Conservation (phyloP, 768 basidiomycete genomes). For the Kwoniella mangroviensis region DNA sequence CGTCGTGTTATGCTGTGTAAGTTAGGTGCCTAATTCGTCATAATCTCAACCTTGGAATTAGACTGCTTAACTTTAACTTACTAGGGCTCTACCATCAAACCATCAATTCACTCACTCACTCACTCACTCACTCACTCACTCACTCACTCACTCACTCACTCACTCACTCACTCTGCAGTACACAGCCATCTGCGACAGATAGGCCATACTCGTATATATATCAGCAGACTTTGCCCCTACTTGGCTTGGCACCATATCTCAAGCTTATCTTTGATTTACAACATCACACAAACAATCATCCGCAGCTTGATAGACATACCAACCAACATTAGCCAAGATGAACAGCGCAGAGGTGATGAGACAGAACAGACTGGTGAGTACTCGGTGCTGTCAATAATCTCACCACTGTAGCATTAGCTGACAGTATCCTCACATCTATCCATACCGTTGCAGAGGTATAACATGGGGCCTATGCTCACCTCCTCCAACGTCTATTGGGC, state of each 20-base stretch:
- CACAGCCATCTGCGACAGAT: not conserved
- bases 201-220: not conserved
- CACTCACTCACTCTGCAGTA: not conserved
- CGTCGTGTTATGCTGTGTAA: not conserved
- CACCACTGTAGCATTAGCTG: too few species aligned
- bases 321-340: not conserved
- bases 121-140: too few species aligned
- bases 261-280: not conserved
- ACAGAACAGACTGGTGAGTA: constrained; percentile 4
- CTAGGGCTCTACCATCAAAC: not conserved
- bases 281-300: not conserved
- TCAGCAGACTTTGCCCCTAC: not conserved
- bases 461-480: constrained; percentile 19
- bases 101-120: too few species aligned
- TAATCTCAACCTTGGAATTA: not conserved
- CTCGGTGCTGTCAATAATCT: too few species aligned
- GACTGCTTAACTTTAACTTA: too few species aligned
- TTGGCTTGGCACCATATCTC: not conserved
- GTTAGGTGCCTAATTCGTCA: constrained; percentile 9
- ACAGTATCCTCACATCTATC: not conserved
- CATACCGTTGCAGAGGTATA: constrained; percentile 1
- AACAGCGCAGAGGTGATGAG: constrained; percentile 2
- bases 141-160: too few species aligned
- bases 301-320: not conserved
- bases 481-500: constrained; percentile 19